Base-by-base conservation (phyloP, 2,329 filamentous ascomycete genomes). In the Aspergillus sp. region DNA sequence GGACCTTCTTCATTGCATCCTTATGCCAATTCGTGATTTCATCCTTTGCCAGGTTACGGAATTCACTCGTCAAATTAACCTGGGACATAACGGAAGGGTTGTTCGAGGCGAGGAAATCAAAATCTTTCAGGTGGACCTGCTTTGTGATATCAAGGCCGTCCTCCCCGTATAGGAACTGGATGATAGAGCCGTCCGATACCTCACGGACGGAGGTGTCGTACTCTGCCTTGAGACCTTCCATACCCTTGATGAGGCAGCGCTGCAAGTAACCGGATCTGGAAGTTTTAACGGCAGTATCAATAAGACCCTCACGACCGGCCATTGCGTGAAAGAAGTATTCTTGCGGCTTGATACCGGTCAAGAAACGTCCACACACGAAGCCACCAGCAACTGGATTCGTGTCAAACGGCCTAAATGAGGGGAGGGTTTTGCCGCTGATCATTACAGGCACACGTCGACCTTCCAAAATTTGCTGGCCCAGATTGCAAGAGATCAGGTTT, bases 241-340 rank as follows among this genome's bases (percentile, higher is more conserved):
- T 93, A 40, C 91, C 91, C 67, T 98, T 98, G 66, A 98, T 93
- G 41, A 98, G 72, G 71, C 91, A 98, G 55, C 93, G 75, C 58
- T 98, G 91, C 32, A 98, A 69, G 55, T 98, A 98, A 39, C 91
- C 93, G 16, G 91, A 96, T 53, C 91, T 81, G 7, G 89, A 93
- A 1, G 91, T 98, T 66, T 98, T 98, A 59, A 98, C 91, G 43
- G 91, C 91, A 13, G 91, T 98, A 72, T 98, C 91, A 55, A 98
- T 98, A 44, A 98, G 69, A 69, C 91, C 91, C 71, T 98, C 93
- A 65, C 91, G 78, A 49, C 93, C 93, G 53, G 89, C 91, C 93
- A 98, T 98, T 61, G 93, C 86, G 74, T 98, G 91, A 69, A 98
- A 98, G 60, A 89, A 98, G 60, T 95, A 98, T 58, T 98, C 93